Evolutionary conservation across 1,284 basidiomycete genomes (phyloP), one percentile per base, ranked within the genome.

Genomic region (Moesziomyces globuligerus): DNA sequence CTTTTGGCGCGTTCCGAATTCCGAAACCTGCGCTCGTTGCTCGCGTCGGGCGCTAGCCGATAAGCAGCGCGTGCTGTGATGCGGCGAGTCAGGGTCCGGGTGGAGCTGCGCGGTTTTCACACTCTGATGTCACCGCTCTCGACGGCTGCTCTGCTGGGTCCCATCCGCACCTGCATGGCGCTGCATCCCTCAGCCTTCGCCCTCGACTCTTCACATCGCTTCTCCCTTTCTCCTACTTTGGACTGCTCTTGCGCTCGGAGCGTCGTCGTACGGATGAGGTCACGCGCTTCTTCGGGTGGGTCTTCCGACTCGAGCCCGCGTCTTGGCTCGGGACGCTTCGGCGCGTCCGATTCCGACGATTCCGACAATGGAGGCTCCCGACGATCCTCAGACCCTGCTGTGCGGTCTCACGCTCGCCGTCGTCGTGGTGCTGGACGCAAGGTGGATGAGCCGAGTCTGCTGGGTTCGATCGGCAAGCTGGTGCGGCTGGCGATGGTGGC

Each of bases 401-500:
- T n/a, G n/a, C n/a, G n/a, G n/a, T n/a, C n/a, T n/a, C 29, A n/a
- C 44, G 44, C 9, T 37, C 39, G 17, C 26, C 11, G 17, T 26
- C 18, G 45, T 40, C 43, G 32, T 23, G 5, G 34, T 28, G 3
- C 49, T 7, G 9, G 24, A 32, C 21, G 15, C 29, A 37, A 32
- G 41, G 8, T 4, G 44, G 44, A 29, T 7, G 26, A 56, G 17
- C 46, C 53, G 17, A 41, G 44, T 4, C 15, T 48, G 4, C 25
- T 36, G 8, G 53, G 41, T 7, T 43, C 46, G 17, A 25, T 48
- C 6, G 62, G 42, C 34, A 66, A 54, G 29, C 36, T 66, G 4
- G n/a, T 59, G 1, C 38, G 62, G 15, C 21, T 69, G 8, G 59
- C 44, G n/a, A 7, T 59, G 6, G 15, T 64, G 0, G 55, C 51